Percentiles rank a stretch among this genome's conserved stretches.
These are phyloP conservation scores for Xylariaceae sp. DNA, from an alignment of 2,329 filamentous ascomycete genomes.

Conservation along the genomic window DNA sequence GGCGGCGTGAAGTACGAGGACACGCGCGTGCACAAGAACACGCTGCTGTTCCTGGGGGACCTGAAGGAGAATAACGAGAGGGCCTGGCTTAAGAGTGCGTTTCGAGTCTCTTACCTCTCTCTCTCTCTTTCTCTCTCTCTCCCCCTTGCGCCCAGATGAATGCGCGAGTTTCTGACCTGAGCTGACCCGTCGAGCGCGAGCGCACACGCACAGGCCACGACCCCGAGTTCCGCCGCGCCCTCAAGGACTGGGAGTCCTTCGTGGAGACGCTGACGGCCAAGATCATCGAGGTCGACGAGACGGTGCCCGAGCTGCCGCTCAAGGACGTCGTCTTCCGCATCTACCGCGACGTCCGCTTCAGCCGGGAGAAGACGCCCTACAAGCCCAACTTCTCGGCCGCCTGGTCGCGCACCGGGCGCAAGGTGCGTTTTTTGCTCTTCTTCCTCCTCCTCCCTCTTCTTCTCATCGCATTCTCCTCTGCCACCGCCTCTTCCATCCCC, in stretches of 20 bases:
- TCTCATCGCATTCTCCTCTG: too few species aligned
- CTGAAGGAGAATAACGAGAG: slow-evolving; percentile 53
- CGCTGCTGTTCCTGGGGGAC: slow-evolving; percentile 48
- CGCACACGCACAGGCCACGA: slow-evolving; percentile 64
- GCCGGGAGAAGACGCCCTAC: slow-evolving; percentile 77
- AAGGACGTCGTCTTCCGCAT: slow-evolving; percentile 87
- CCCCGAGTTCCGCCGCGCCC: slow-evolving; percentile 66
- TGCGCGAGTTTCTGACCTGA: neutral
- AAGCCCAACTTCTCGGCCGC: slow-evolving; percentile 36
- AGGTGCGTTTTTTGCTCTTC: too few species aligned
- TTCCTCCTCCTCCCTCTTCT: too few species aligned
- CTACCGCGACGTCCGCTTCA: slow-evolving; percentile 79
- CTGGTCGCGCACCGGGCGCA: slow-evolving; percentile 75
- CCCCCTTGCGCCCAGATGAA: neutral
- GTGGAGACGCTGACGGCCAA: slow-evolving; percentile 64
- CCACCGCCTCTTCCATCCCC: too few species aligned
- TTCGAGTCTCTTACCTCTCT: neutral
- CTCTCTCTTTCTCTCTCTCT: neutral
- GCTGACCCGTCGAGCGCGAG: neutral
- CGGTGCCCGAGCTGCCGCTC: slow-evolving; percentile 75
- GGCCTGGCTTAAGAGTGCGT: slow-evolving; percentile 50
- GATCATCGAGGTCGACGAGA: slow-evolving; percentile 66
- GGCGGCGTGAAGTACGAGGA: slow-evolving; percentile 43
- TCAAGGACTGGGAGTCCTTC: slow-evolving; percentile 77
- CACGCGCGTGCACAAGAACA: slow-evolving; percentile 48